Base-by-base conservation (phyloP, 148 eudicot species). In the Hydrangea macrophylla region DNA sequence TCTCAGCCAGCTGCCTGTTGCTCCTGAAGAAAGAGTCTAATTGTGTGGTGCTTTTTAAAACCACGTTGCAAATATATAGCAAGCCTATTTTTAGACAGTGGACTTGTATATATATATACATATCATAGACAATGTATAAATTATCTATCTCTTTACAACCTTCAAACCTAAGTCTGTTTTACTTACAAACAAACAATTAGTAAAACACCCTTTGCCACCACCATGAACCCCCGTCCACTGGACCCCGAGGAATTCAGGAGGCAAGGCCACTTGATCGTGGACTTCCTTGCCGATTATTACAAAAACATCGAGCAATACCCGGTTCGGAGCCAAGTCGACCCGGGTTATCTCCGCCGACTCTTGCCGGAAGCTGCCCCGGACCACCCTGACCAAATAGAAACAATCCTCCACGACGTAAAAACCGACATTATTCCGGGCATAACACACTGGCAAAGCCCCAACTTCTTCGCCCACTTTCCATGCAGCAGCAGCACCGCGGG, bases 381-480 rank as follows among this genome's bases (percentile, higher is more conserved):
- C 6, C 17, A 30, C 4, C 77, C 79, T 0, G 81, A 83, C 24
- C 55, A 79, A 4, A 44, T 83, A 0, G 76, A 77, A 5, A n/a
- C 56, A 1, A 77, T 80, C 9, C 55, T 83, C 0, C 18, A 62
- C 17, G 86, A 83, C 13, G 67, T 80, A 9, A 68, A 77, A n/a
- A 75, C 56, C 1, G 71, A 80, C 23, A 75, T 79, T 7, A 32
- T 83, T 11, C 84, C 86, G 0, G 84, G 86, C 0, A 24, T 83
- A 12, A 80, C 79, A 0, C 86, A 83, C 68, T 83, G 87, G 87
- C 82, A 80, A 39, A 83, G 87, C 59, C 87, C 84, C 0, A 83
- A 78, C 25, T 78, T 71, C 60, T 83, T 62, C 28, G 87, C 84
- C 0, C 72, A 77, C 44, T 83, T 72, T 28, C 84, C 77, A 2